Percentiles rank a stretch among this genome's conserved stretches.
These are phyloP conservation scores for Auricularia cornea DNA, from an alignment of 768 basidiomycete genomes.

Conservation along the genomic window DNA sequence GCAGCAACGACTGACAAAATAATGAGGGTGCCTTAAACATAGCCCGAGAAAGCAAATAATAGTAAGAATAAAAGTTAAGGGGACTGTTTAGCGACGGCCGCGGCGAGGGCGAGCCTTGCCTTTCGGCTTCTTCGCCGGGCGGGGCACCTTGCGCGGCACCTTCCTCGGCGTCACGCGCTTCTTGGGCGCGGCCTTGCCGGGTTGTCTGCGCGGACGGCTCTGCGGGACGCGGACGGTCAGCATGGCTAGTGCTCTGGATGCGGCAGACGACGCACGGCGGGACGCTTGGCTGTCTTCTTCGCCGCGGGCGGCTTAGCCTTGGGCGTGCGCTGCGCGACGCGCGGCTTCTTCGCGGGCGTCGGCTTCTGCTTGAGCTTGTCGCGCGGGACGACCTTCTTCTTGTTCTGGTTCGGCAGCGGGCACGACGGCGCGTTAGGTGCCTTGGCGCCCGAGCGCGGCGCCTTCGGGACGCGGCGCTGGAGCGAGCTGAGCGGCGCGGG, in stretches of 20 bases:
- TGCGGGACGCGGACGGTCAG: not conserved
- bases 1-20: no score
- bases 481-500: no score
- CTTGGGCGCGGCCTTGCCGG: not conserved
- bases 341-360: not conserved
- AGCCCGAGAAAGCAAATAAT: not conserved
- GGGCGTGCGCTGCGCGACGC: not conserved
- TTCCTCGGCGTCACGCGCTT: not conserved
- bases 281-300: not conserved
- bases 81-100: not conserved
- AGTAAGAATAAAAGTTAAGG: not conserved
- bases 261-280: not conserved
- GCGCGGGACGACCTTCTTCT: not conserved
- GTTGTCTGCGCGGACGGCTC: not conserved
- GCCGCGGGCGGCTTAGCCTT: not conserved
- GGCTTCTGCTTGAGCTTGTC: not conserved
- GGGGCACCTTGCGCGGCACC: not conserved
- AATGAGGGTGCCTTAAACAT: not conserved
- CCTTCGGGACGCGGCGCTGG: not conserved
- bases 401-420: not conserved
- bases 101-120: not conserved
- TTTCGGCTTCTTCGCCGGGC: not conserved
- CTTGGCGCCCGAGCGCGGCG: not conserved
- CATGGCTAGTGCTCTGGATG: not conserved
- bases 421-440: not conserved